Evolutionary conservation across 257 asterid species (phyloP).

Genomic region (Salvia miltiorrhiza): DNA sequence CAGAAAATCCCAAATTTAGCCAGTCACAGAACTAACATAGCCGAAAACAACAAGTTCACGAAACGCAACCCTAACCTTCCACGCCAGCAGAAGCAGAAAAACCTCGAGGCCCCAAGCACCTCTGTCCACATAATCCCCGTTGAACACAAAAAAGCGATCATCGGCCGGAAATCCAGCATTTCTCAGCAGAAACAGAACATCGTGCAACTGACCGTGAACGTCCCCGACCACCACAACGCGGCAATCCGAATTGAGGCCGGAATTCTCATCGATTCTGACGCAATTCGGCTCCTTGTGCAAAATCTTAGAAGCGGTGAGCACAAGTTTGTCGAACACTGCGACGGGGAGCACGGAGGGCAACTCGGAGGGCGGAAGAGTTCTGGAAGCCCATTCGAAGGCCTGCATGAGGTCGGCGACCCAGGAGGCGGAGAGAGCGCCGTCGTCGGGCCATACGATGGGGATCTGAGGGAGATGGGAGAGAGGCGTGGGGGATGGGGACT

Average conservation of each 20-base stretch:
- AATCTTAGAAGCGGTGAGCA: constrained; percentile 71
- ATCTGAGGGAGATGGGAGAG: constrained; percentile 49
- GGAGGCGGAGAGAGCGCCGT: constrained; percentile 43
- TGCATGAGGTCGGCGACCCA: constrained; percentile 74
- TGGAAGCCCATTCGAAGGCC: constrained; percentile 79
- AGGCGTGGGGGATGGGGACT: constrained; percentile 32
- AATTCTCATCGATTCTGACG: constrained; percentile 53
- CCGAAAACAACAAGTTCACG: background rate
- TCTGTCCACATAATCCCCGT: constrained; percentile 96
- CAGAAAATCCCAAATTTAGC: background rate
- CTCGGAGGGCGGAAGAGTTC: constrained; percentile 51
- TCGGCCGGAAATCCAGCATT: constrained; percentile 78
- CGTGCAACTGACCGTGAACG: constrained; percentile 96
- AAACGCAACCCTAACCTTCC: constrained; percentile 64
- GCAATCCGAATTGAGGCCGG: constrained; percentile 37
- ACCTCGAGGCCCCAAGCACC: constrained; percentile 99
- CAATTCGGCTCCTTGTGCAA: constrained; percentile 94
- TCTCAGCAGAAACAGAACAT: constrained; percentile 62
- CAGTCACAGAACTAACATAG: background rate
- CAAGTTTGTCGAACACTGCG: constrained; percentile 63
- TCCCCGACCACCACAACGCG: constrained; percentile 92
- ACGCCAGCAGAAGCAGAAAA: constrained; percentile 70
- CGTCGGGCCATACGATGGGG: constrained; percentile 82
- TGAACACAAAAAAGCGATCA: constrained; percentile 81
- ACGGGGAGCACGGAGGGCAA: constrained; percentile 79